Base-by-base conservation (phyloP, 345 rosid species). In the Lumnitzera racemosa region DNA sequence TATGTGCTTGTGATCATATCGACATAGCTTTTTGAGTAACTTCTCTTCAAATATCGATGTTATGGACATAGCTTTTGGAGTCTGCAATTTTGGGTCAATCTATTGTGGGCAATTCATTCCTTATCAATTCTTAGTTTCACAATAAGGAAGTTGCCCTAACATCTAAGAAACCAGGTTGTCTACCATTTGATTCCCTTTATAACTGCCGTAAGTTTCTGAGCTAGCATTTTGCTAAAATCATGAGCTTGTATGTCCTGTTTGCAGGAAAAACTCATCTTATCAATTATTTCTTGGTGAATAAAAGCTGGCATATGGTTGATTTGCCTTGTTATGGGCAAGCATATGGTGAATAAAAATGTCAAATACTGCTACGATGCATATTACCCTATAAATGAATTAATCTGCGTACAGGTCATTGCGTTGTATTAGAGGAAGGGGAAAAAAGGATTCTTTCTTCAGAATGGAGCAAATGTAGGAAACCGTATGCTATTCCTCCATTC, bases 261-360 rank as follows among this genome's bases (percentile, higher is more conserved):
- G 69, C 76, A 89, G 96, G 97, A 66, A 92, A 92, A 80, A 92
- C 98, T 25, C 98, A 92, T 83, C 80, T 87, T 67, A 89, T 92
- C 15, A 92, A 92, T 74, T 91, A 92, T 75, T 89, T 89, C 72
- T 70, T 89, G 79, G 94, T 92, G 80, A 92, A 89, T 66, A 89
- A 78, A 76, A 85, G 90, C 73, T 92, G 96, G 96, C 87, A 89
- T 70, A 67, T 92, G 29, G 97, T 92, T 76, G 98, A 92, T 82
- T n/a, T n/a, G n/a, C n/a, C n/a, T n/a, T n/a, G n/a, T n/a, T n/a
- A n/a, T n/a, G n/a, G n/a, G n/a, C n/a, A n/a, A n/a, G n/a, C n/a
- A n/a, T n/a, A n/a, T n/a, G n/a, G n/a, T n/a, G n/a, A n/a, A n/a
- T n/a, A n/a, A n/a, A n/a, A n/a, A n/a, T n/a, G n/a, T n/a, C n/a